phyloP scores from a whole-genome alignment of 129 eudicot species.

The Cynara cardunculus region DNA sequence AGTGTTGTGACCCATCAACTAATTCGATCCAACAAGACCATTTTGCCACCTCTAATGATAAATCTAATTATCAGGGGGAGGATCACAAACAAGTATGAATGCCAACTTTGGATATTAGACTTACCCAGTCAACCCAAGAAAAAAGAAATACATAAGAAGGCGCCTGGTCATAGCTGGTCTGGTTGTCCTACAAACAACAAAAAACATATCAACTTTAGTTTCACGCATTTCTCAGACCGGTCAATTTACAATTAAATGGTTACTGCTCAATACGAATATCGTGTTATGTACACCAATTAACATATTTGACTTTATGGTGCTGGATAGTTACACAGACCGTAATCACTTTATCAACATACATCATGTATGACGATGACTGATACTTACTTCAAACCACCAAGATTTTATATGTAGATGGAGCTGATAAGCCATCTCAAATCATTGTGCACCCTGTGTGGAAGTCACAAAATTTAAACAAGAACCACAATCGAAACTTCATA shows the following conservation, averaged over 20 bases:
- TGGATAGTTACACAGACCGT: background rate
- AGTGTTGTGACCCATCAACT: background rate
- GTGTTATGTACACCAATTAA: constrained; percentile 1
- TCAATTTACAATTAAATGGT: constrained; percentile 2
- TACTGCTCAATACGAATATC: background rate
- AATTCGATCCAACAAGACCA: background rate
- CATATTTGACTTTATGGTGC: background rate
- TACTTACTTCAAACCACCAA: background rate
- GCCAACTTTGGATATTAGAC: constrained; percentile 18
- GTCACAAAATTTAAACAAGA: background rate
- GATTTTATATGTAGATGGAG: background rate
- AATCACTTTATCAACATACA: background rate
- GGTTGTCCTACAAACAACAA: constrained; percentile 53
- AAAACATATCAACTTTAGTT: constrained; percentile 1
- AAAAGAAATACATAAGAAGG: constrained; percentile 58
- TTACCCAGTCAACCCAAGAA: constrained; percentile 98
- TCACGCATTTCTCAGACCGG: constrained; percentile 9
- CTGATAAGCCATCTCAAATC: background rate
- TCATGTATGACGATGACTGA: background rate
- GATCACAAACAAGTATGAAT: background rate
- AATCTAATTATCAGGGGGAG: background rate
- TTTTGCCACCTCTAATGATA: background rate
- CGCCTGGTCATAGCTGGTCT: constrained; percentile 72
- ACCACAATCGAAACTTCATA: background rate
- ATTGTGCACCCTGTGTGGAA: background rate